Base-by-base conservation (phyloP, 1,139 yeast species). In the Yamadazyma friedrichii region DNA sequence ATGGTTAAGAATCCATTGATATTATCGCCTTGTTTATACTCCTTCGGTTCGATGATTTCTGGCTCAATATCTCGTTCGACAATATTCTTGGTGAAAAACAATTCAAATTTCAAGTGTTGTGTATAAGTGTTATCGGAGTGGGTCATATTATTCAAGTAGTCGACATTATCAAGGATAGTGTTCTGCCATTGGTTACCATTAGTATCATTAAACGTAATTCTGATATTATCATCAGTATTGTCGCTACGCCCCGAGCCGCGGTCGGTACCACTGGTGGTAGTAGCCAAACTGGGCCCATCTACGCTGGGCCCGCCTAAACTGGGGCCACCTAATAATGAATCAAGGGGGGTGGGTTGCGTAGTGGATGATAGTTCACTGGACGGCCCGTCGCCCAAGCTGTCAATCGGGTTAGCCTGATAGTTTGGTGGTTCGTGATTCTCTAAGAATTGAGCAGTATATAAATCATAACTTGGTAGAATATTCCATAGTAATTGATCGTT, bases 21-120 rank as follows among this genome's bases (percentile, higher is more conserved):
- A 22, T 49, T 60, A 48, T 70, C 75, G 9, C 76, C 76, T 43
- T 65, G 72, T 33, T 61, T 62, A 48, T 65, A 71, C 43, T 70
- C 76, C 41, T 61, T 57, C 2, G 71, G 68, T 39, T 70, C 69
- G 10, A 70, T 59, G 12, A 54, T 46, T 35, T 53, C 59, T 1
- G 71, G 71, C 1, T 38, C 43, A 33, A 53, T 53, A 5, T 65
- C 64, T 2, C 53, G 24, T 39, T 58, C 54, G 17, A 73, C 65
- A 12, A 67, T 56, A n/a, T 68, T 67, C 36, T 62, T 61, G 4
- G 74, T 71, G 47, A 68, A 70, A 33, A 51, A 52, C 17, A 67
- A 51, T 3, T 61, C 49, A 16, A 69, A 55, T 10, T 61, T 52
- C 2, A 70, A 50, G 1, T 62, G 54, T 20, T 58, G 53, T 4